A percentile compares a stretch with the other conserved stretches of the same genome.
Evolutionary conservation across 164 flowering plant species (phyloP).

Genomic region (Tetrastigma voinierianum): DNA sequence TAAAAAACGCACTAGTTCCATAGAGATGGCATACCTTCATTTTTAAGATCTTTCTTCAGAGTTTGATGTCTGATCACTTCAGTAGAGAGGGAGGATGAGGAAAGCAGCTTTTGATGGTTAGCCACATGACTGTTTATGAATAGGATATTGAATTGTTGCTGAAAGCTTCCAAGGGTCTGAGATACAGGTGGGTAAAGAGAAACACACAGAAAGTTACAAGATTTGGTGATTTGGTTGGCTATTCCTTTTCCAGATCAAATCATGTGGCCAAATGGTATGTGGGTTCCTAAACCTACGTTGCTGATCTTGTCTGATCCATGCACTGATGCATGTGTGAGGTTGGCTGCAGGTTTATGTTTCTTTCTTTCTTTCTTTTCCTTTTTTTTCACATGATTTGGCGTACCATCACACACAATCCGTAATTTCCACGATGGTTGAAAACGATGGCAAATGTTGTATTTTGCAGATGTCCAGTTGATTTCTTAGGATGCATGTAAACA

Average conservation of each 20-base stretch:
- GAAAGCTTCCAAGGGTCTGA: constrained; percentile 10
- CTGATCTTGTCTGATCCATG: constrained; percentile 3
- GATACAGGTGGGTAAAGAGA: constrained; percentile 18
- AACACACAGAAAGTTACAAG: constrained; percentile 45
- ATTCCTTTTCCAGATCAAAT: constrained; percentile 20
- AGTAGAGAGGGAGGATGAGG: not conserved
- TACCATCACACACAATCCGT: not conserved
- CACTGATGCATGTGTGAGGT: constrained; percentile 1
- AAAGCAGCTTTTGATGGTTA: constrained; percentile 3
- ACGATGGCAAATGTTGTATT: not conserved
- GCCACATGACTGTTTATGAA: constrained; percentile 5
- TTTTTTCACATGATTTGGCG: constrained; percentile 2
- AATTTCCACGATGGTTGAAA: not conserved
- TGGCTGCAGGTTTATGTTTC: not conserved
- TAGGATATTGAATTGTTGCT: not conserved
- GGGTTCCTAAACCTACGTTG: constrained; percentile 7
- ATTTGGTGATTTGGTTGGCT: constrained; percentile 14
- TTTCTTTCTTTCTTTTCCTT: not conserved
- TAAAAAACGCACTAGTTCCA: not conserved
- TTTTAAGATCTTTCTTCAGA: constrained; percentile 11
- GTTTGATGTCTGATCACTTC: constrained; percentile 4
- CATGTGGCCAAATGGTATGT: constrained; percentile 21
- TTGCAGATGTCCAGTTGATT: not conserved
- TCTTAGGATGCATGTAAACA: not conserved
- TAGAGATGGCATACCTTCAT: constrained; percentile 41